Conservation (phyloP, 106 monocot genomes). For the Dendrobium huoshanense region DNA sequence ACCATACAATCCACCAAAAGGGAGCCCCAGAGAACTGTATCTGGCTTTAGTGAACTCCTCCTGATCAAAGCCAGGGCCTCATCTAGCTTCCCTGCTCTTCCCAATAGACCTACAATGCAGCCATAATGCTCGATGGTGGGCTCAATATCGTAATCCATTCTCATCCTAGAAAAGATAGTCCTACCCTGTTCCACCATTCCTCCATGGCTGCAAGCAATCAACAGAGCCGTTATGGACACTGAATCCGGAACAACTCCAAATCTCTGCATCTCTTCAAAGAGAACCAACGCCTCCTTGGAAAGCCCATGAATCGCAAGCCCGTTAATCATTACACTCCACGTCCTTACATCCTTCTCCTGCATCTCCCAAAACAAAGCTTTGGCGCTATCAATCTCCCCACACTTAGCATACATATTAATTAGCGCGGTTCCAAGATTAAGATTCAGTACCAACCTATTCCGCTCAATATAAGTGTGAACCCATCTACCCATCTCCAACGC, state of each 20-base stretch:
- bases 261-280: slow-evolving; percentile 59
- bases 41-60: slow-evolving; percentile 37
- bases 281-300: slow-evolving; percentile 31
- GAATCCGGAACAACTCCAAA: slow-evolving; percentile 36
- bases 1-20: slow-evolving; percentile 49
- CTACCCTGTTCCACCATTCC: slow-evolving; percentile 48
- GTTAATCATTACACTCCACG: slow-evolving; percentile 61
- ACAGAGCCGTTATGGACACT: slow-evolving; percentile 39
- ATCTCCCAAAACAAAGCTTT: slow-evolving; percentile 30
- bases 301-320: slow-evolving; percentile 54
- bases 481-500: slow-evolving; percentile 61
- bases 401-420: slow-evolving; percentile 58
- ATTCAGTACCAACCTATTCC: slow-evolving; percentile 18
- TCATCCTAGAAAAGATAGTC: slow-evolving; percentile 30
- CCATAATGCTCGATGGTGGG: slow-evolving; percentile 69
- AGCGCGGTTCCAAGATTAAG: slow-evolving; percentile 43
- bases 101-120: slow-evolving; percentile 70
- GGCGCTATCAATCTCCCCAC: slow-evolving; percentile 44
- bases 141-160: slow-evolving; percentile 27
- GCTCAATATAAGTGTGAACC: slow-evolving; percentile 38
- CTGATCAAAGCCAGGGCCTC: slow-evolving; percentile 50
- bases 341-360: slow-evolving; percentile 39
- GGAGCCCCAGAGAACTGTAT: slow-evolving; percentile 61
- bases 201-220: slow-evolving; percentile 52
- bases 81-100: slow-evolving; percentile 36